A percentile compares a stretch with the other conserved stretches of the same genome.
Evolutionary conservation across 1,284 basidiomycete species (phyloP).

Genomic region (Leccinum colubrinum): DNA sequence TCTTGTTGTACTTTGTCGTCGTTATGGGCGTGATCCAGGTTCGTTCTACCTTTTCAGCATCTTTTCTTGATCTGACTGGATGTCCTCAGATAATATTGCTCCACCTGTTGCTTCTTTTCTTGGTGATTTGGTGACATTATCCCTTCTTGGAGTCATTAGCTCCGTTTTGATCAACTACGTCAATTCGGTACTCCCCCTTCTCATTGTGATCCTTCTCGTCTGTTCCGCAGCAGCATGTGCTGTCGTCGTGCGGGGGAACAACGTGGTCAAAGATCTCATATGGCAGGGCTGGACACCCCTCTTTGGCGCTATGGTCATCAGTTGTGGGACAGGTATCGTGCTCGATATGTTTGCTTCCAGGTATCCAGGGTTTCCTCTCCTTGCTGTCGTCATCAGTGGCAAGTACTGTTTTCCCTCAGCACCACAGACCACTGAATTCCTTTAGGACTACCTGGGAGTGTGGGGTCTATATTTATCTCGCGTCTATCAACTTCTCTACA

Average conservation of each 20-base stretch:
- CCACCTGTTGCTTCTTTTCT: constrained; percentile 91
- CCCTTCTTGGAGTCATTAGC: constrained; percentile 69
- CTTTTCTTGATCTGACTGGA: not conserved
- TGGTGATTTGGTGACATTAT: constrained; percentile 89
- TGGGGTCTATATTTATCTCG: constrained; percentile 91
- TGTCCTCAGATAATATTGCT: constrained; percentile 82
- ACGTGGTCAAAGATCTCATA: constrained; percentile 67
- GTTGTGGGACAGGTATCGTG: constrained; percentile 88
- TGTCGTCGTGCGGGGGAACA: constrained; percentile 62
- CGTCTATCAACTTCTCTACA: constrained; percentile 87
- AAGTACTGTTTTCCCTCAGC: constrained; percentile 19
- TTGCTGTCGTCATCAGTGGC: constrained; percentile 91
- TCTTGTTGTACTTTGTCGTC: constrained; percentile 79
- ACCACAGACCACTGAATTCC: not conserved
- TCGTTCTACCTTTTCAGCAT: constrained; percentile 15
- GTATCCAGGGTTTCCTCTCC: constrained; percentile 86
- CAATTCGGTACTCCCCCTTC: constrained; percentile 62
- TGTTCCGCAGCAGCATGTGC: constrained; percentile 53
- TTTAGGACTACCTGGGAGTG: constrained; percentile 78
- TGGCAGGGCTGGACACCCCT: constrained; percentile 89
- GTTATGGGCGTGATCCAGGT: constrained; percentile 83
- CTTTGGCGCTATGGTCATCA: constrained; percentile 91
- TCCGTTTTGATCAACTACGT: constrained; percentile 64
- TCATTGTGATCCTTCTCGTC: constrained; percentile 59
- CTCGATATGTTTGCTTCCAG: constrained; percentile 86